Evolutionary conservation across 768 basidiomycete species (phyloP).

Genomic region (Aureoboletus auriporus): DNA sequence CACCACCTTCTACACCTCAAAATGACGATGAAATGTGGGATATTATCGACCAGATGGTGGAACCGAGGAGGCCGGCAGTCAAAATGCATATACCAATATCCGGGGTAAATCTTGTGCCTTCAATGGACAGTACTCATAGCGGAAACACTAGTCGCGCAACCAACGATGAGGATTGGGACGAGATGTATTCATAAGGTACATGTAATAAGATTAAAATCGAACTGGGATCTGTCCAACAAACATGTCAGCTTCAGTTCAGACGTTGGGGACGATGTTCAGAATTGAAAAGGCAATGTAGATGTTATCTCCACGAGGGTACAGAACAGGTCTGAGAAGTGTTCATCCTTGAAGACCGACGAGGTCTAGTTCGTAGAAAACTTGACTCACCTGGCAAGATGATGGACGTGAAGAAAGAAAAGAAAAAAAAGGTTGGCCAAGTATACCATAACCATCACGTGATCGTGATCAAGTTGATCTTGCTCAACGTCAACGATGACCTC

Average conservation of each 20-base stretch:
- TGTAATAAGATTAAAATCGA: not conserved
- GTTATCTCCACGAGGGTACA: constrained; percentile 26
- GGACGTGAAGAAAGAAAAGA: too few relatives aligned
- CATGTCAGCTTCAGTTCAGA: constrained; percentile 4
- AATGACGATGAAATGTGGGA: constrained; percentile 72
- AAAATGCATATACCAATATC: constrained; percentile 21
- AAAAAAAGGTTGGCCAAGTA: not conserved
- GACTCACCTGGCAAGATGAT: constrained; percentile 9
- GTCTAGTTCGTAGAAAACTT: not conserved
- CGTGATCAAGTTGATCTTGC: not conserved
- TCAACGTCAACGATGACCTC: constrained; percentile 15
- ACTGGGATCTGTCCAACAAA: constrained; percentile 2
- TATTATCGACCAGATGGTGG: constrained; percentile 48
- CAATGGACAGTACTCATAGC: constrained; percentile 6
- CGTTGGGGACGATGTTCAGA: constrained; percentile 10
- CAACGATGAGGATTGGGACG: constrained; percentile 57
- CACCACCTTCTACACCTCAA: constrained; percentile 4
- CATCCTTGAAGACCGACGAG: constrained; percentile 13
- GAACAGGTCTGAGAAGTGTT: constrained; percentile 29
- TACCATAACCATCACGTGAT: constrained; percentile 7
- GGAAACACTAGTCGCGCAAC: constrained; percentile 19
- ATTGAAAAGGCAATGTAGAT: constrained; percentile 17
- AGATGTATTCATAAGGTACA: constrained; percentile 50
- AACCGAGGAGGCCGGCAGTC: constrained; percentile 1
- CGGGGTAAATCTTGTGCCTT: constrained; percentile 16